Evolutionary conservation across 1,139 yeast species (phyloP).

Genomic region (Protomyces gravidus): DNA sequence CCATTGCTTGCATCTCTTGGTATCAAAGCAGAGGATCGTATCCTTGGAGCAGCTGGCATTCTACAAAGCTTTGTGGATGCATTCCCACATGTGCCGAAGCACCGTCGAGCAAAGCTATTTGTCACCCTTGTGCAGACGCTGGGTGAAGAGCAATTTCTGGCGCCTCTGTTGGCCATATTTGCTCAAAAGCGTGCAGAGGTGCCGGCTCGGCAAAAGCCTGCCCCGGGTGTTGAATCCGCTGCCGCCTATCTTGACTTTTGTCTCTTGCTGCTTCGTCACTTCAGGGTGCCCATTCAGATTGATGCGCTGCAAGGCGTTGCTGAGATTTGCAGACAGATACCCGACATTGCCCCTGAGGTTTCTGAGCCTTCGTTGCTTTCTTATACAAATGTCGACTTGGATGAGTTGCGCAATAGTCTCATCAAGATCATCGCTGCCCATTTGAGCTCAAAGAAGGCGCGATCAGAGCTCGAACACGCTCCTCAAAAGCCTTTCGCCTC

Average conservation of each 20-base stretch:
- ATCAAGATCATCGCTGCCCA: constrained; percentile 15
- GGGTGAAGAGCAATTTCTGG: constrained; percentile 64
- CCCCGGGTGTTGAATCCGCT: constrained; percentile 40
- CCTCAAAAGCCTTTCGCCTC: constrained; percentile 7
- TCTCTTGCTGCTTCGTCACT: constrained; percentile 21
- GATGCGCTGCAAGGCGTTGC: constrained; percentile 9
- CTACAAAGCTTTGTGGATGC: constrained; percentile 88
- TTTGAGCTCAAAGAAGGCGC: constrained; percentile 15
- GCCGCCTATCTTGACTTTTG: constrained; percentile 52
- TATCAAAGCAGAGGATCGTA: constrained; percentile 39
- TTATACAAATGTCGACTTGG: neutral
- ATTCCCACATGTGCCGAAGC: constrained; percentile 91
- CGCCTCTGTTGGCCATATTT: constrained; percentile 67
- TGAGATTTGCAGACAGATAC: constrained; percentile 15
- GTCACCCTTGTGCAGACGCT: constrained; percentile 72
- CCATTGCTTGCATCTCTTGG: constrained; percentile 58
- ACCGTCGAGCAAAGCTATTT: constrained; percentile 82
- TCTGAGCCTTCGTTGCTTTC: neutral
- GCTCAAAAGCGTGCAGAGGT: constrained; percentile 67
- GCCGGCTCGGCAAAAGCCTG: constrained; percentile 47
- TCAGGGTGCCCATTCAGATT: constrained; percentile 7
- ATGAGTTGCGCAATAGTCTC: constrained; percentile 3
- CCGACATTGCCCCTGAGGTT: neutral
- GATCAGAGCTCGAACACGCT: constrained; percentile 15
- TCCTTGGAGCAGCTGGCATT: constrained; percentile 67